Base-by-base conservation (phyloP, 352 stramenopile species). In the Phytopythium boreale region DNA sequence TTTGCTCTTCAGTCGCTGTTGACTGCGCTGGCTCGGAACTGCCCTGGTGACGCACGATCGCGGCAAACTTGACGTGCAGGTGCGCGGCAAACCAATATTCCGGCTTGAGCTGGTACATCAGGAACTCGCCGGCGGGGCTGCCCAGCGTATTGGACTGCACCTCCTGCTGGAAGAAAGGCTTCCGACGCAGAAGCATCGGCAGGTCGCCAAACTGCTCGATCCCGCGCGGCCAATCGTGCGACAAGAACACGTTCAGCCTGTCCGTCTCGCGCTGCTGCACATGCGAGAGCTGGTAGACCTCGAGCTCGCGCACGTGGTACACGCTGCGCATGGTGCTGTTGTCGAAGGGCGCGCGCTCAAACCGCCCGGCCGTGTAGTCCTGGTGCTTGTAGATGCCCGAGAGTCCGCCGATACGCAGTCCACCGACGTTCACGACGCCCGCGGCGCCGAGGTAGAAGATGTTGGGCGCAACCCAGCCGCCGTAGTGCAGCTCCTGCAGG, bases 401-500 rank as follows among this genome's bases (percentile, higher is more conserved):
- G 24, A 99, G 70, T 6, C 97, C 97, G n/a, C 78, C 96, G 67
- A 99, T 99, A 26, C 96, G 83, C 52, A 99, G 66, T 8, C 94
- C 95, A 22, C 88, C 88, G 31, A 97, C 86, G 36, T 82, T 87
- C 37, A 99, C 88, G 27, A 98, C 92, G 5, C 96, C 97, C 9
- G 96, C 93, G 14, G 86, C 85, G 1, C 98, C 98, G 1, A 99
- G 63, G 71, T 98, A 99, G 78, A 99, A 99, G 57, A 99, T 99
- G 64, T 99, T 98, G 12, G 97, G 97, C 27, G 98, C 98, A 19
- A 99, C 93, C 93, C 95, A 99, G 14, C 98, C 98, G 27, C 98
- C 98, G 71, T 99, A 99, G 67, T 97, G 90, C 37, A 99, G 82
- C 68, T 99, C 97, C 66, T 98, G 88, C 20, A 99, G 77, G 56